Evolutionary conservation across 371 early-diverging fungal genomes (phyloP).

Genomic region (Parasitella parasitica): DNA sequence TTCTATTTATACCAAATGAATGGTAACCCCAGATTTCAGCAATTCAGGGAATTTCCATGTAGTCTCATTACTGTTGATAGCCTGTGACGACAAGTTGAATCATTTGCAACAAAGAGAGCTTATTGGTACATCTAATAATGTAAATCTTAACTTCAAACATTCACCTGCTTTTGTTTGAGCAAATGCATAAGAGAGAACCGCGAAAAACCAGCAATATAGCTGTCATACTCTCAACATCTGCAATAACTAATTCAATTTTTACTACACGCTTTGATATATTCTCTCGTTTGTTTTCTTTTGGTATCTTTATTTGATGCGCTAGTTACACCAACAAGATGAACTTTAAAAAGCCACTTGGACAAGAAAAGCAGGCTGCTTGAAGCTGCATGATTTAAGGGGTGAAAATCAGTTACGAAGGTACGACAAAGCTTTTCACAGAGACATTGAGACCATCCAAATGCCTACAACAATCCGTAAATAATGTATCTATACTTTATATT

Average conservation of each 20-base stretch:
- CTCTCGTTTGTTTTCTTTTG: too few relatives aligned
- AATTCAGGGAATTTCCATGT: background rate
- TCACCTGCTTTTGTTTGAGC: background rate
- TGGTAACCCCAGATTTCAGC: background rate
- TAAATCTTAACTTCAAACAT: background rate
- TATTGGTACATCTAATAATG: constrained; percentile 23
- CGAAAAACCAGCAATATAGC: too few relatives aligned
- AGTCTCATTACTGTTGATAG: background rate
- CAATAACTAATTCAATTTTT: too few relatives aligned
- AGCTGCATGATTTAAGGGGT: background rate
- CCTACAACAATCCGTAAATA: background rate
- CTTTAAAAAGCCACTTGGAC: background rate
- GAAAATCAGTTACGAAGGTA: background rate
- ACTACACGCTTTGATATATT: too few relatives aligned
- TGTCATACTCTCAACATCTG: too few relatives aligned
- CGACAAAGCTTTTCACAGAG: background rate
- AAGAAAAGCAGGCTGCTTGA: background rate
- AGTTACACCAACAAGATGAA: background rate
- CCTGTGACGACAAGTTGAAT: constrained; percentile 27
- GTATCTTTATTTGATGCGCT: background rate
- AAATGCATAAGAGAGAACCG: too few relatives aligned
- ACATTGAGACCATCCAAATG: background rate
- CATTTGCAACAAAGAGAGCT: constrained; percentile 11
- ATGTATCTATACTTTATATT: background rate
- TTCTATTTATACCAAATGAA: background rate